Percentiles rank a stretch among this genome's conserved stretches.
phyloP scores from a whole-genome alignment of 306 rosid genomes.

The Rosa rugosa region DNA sequence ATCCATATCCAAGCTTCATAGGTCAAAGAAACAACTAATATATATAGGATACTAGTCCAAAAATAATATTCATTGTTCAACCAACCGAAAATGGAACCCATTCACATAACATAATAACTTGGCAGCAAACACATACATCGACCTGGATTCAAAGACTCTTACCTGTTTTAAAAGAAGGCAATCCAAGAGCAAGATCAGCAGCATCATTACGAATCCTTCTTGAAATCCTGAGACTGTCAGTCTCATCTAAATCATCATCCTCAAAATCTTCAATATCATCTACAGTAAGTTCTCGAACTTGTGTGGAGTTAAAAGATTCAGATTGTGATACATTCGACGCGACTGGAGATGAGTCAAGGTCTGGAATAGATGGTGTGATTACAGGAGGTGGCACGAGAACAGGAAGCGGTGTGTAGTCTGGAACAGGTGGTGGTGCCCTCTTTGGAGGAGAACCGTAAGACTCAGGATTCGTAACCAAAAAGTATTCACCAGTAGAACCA shows the following conservation, averaged over 20 bases:
- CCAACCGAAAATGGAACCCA: neutral
- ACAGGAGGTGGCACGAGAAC: constrained; percentile 37
- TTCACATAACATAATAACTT: neutral
- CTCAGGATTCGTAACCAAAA: constrained; percentile 74
- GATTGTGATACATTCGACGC: constrained; percentile 67
- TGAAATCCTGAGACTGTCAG: constrained; percentile 47
- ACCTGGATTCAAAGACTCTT: constrained; percentile 29
- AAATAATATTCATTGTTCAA: neutral
- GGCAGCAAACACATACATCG: constrained; percentile 1
- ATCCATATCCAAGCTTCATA: neutral
- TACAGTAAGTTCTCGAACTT: constrained; percentile 75
- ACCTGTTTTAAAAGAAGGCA: constrained; percentile 95
- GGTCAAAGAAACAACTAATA: neutral
- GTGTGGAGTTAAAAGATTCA: constrained; percentile 72
- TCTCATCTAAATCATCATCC: constrained; percentile 53
- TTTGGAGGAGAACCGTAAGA: constrained; percentile 89
- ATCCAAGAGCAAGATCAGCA: constrained; percentile 74
- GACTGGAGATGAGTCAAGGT: constrained; percentile 47
- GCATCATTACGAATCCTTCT: constrained; percentile 83
- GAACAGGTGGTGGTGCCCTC: constrained; percentile 84
- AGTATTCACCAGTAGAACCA: constrained; percentile 84
- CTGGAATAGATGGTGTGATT: constrained; percentile 45
- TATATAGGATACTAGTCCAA: neutral
- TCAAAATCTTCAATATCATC: constrained; percentile 97
- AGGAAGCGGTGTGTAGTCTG: constrained; percentile 38